Evolutionary conservation across 768 basidiomycete species (phyloP).

Genomic region (Zangia roseola): DNA sequence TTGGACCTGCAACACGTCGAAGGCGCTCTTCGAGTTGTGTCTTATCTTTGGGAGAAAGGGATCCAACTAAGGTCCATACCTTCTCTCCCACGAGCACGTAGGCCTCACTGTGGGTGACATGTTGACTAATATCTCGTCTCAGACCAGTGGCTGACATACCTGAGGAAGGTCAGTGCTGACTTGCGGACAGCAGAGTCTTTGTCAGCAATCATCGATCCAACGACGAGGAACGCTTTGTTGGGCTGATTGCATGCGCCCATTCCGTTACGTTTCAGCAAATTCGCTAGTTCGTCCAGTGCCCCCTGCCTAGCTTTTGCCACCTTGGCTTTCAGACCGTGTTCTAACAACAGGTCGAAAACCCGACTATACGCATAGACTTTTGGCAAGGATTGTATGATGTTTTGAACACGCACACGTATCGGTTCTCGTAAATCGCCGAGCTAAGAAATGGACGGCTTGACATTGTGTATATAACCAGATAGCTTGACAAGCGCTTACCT

Average conservation of each 20-base stretch:
- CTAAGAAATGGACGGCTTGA: conserved; percentile 39
- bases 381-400: conserved; percentile 80
- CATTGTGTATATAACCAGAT: not conserved
- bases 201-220: conserved; percentile 82
- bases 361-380: conserved; percentile 93
- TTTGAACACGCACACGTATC: conserved; percentile 74
- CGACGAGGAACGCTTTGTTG: conserved; percentile 69
- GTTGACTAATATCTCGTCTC: conserved; percentile 6
- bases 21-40: conserved; percentile 90
- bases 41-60: conserved; percentile 80
- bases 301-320: conserved; percentile 91
- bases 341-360: conserved; percentile 82
- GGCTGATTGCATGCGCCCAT: conserved; percentile 76
- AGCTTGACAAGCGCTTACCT: conserved; percentile 48
- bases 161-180: conserved; percentile 77
- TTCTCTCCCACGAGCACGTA: conserved; percentile 84
- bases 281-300: conserved; percentile 76
- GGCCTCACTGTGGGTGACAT: conserved; percentile 55
- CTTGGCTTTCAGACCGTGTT: conserved; percentile 87
- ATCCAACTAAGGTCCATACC: conserved; percentile 76
- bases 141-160: conserved; percentile 46
- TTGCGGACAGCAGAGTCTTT: conserved; percentile 88
- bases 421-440: conserved; percentile 91
- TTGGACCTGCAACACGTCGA: conserved; percentile 74
- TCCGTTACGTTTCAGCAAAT: conserved; percentile 78